phyloP scores from a whole-genome alignment of 306 rosid genomes.

The Trichosanthes truncata region DNA sequence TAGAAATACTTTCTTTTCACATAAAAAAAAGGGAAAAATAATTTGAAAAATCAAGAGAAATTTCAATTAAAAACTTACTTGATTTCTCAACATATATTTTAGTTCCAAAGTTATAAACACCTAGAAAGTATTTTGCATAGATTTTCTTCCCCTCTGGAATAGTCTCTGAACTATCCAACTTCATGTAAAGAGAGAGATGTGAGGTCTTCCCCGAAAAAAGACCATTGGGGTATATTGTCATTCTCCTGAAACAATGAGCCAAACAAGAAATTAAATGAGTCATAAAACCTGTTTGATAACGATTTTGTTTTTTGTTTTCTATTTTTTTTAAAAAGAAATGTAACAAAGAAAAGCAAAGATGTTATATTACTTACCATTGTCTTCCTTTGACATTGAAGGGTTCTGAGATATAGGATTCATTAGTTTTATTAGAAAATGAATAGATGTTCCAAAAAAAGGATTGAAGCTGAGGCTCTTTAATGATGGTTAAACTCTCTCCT shows the following conservation, averaged over 20 bases:
- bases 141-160: background rate
- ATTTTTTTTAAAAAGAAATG: background rate
- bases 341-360: too few relatives aligned
- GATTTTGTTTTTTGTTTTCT: background rate
- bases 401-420: background rate
- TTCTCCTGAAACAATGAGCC: background rate
- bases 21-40: background rate
- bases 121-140: background rate
- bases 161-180: conserved; percentile 1
- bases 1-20: too few relatives aligned
- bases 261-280: background rate
- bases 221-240: background rate
- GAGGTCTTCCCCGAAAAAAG: background rate
- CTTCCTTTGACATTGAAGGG: conserved; percentile 3
- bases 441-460: background rate
- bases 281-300: background rate
- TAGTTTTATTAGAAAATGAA: background rate
- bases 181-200: background rate
- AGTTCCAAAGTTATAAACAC: background rate
- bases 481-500: conserved; percentile 1
- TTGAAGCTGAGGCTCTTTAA: background rate
- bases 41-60: background rate
- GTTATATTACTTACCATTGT: conserved; percentile 3
- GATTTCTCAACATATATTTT: background rate
- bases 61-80: background rate